Evolutionary conservation across 2,329 filamentous ascomycete genomes (phyloP).

Genomic region (Neodidymelliopsis sp.): DNA sequence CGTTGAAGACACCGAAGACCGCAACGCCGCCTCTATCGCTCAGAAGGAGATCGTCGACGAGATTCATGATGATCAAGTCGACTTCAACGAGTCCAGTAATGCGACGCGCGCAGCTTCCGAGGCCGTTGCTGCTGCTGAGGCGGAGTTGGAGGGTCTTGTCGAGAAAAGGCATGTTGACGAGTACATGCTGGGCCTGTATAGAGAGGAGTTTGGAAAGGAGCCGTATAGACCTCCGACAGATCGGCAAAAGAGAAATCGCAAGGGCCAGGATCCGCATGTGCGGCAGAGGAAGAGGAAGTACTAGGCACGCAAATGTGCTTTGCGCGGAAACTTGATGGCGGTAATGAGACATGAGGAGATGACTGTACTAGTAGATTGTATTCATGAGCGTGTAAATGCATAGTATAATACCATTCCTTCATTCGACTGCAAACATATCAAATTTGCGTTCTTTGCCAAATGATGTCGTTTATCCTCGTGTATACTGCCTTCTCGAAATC

Average conservation of each 20-base stretch:
- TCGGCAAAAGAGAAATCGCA: conserved; percentile 40
- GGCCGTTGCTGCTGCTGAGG: conserved; percentile 26
- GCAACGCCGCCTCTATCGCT: conserved; percentile 83
- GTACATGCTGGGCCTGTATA: conserved; percentile 42
- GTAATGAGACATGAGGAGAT: conserved; percentile 2
- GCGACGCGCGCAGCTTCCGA: conserved; percentile 30
- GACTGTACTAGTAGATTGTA: conserved; percentile 16
- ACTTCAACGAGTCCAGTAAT: conserved; percentile 46
- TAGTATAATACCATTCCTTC: background rate
- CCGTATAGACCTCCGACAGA: conserved; percentile 43
- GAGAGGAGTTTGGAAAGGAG: conserved; percentile 45
- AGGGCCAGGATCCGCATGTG: conserved; percentile 43
- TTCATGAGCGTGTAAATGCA: background rate
- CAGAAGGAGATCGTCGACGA: conserved; percentile 82
- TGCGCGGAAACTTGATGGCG: too few relatives aligned
- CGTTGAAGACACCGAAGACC: conserved; percentile 92
- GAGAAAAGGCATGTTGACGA: conserved; percentile 44
- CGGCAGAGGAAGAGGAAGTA: conserved; percentile 40
- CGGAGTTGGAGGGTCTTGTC: conserved; percentile 27
- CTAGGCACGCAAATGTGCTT: too few relatives aligned
- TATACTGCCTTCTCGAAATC: too few relatives aligned
- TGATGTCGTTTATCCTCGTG: too few relatives aligned
- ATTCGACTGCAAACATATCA: background rate
- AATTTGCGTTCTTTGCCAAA: background rate
- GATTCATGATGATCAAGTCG: conserved; percentile 54